Conservation (phyloP, 345 rosid species). For the Eucalyptus lansdowneana region DNA sequence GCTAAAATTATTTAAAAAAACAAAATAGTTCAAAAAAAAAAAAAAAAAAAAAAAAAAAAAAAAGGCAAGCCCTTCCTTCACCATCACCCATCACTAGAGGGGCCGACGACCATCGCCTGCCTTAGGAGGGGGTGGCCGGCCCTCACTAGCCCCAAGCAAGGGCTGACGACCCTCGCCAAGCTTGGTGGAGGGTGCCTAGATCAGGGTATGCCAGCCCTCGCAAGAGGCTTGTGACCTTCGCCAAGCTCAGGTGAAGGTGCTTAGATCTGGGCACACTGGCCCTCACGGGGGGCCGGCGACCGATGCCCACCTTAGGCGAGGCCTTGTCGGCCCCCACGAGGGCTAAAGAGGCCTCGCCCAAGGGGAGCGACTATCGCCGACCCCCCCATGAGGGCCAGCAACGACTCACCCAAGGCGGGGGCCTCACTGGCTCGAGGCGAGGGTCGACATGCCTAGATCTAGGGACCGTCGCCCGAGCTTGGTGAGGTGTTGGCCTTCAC, state of each 20-base stretch:
- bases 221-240: too few species aligned
- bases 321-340: fast-evolving
- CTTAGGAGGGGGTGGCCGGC: fast-evolving
- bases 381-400: too few species aligned
- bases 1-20: too few species aligned
- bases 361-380: fast-evolving
- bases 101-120: fast-evolving
- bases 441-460: fast-evolving
- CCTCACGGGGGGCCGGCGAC: fast-evolving
- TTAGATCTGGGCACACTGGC: fast-evolving
- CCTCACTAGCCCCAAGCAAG: fast-evolving
- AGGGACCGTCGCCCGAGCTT: fast-evolving
- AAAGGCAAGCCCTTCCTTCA: too few species aligned
- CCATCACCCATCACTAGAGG: fast-evolving
- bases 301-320: fast-evolving
- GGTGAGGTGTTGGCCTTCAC: fast-evolving
- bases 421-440: too few species aligned
- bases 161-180: fast-evolving
- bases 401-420: fast-evolving
- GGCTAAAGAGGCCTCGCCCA: too few species aligned
- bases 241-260: fast-evolving
- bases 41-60: too few species aligned
- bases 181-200: fast-evolving
- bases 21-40: too few species aligned
- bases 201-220: fast-evolving